Base-by-base conservation (phyloP, 2,329 filamentous ascomycete genomes). In the Aspergillus nomiae region DNA sequence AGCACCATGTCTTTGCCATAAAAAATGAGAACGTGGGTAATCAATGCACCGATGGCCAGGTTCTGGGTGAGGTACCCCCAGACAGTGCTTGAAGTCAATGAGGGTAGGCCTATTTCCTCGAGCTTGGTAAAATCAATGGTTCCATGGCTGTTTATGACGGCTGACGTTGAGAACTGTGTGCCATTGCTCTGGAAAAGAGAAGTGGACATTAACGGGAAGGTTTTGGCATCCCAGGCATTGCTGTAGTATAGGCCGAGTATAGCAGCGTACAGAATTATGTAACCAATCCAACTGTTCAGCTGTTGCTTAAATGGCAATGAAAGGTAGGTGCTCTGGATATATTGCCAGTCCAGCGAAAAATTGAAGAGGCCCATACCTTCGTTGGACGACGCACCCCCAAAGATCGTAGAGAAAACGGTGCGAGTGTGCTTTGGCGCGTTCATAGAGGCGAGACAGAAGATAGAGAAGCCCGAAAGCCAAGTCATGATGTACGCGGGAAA, bases 261-360 rank as follows among this genome's bases (percentile, higher is more conserved):
- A 7, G 58, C 63, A 54, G 58, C 67, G 68, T 82, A 84, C 69
- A 85, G 87, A 24, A 82, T 70, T 1, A 82, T 38, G n/a, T 80
- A 80, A 0, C 86, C 86, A 0, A 78, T 60, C 0, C 80, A 79
- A 8, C 76, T 67, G 62, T 87, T 84, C 0, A 76, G 62, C 69
- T 87, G 85, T 0, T 85, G 74, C 7, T 77, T 80, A 0, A 87
- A 78, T 0, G 86, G 85, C 0, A 87, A 78, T 0, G 85, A 82
- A 0, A 80, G 81, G 0, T 84, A 87, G 7, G 84, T 86, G 57
- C 86, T 85, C 82, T 86, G 65, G 2, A 68, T 64, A 14, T 68
- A 71, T 56, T 72, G 71, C 71, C 70, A 73, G 65, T 73, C 71
- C 3, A 73, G 58, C 6, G 63, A 61, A 14, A 73, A 68, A 24